Evolutionary conservation across 371 early-diverging fungal genomes (phyloP).

Genomic region (Mortierella sp.): DNA sequence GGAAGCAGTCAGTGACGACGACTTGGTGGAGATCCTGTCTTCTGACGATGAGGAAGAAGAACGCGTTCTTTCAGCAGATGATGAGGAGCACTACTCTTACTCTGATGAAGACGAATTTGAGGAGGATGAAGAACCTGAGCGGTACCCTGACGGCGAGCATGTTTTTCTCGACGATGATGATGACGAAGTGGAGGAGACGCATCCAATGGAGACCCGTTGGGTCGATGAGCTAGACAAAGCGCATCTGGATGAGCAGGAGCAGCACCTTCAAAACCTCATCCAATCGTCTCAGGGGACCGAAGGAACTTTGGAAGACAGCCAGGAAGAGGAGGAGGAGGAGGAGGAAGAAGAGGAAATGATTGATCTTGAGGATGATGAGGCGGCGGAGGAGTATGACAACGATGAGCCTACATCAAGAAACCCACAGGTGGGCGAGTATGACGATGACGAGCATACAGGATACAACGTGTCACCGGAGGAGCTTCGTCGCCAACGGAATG

Average conservation of each 20-base stretch:
- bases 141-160: background rate
- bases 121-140: background rate
- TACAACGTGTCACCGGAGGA: background rate
- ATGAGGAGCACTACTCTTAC: conserved; percentile 1
- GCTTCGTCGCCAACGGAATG: conserved; percentile 4
- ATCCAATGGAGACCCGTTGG: background rate
- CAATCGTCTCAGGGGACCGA: background rate
- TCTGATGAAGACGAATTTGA: background rate
- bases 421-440: background rate
- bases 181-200: background rate
- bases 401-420: background rate
- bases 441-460: background rate
- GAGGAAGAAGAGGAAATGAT: background rate
- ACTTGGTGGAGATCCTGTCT: background rate
- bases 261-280: background rate
- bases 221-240: background rate
- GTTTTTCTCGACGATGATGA: background rate
- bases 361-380: conserved; percentile 1
- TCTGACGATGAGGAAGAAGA: background rate
- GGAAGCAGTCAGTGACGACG: background rate
- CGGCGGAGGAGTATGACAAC: background rate
- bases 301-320: background rate
- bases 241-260: background rate
- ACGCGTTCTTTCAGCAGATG: background rate
- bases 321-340: conserved; percentile 3